A percentile compares a stretch with the other conserved stretches of the same genome.
These are phyloP conservation scores for Tetrahymena malaccensis DNA, from an alignment of 73 alveolate species.

Conservation along the genomic window DNA sequence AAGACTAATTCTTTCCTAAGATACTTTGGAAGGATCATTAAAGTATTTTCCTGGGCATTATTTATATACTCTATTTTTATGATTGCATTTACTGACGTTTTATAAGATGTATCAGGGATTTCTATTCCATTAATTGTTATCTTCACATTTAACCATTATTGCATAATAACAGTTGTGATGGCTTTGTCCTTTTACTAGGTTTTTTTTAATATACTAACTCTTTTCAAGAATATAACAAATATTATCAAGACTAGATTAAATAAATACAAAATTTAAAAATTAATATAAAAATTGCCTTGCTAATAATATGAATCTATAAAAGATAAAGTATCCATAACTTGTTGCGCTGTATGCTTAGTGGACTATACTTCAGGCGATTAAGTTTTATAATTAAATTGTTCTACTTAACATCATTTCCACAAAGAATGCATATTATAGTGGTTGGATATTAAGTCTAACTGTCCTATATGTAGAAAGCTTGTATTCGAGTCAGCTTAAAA, in stretches of 20 bases:
- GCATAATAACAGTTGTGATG: neutral
- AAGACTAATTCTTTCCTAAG: neutral
- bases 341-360: neutral
- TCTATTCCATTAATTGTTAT: neutral
- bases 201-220: neutral
- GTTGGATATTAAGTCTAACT: neutral
- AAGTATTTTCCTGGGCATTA: neutral
- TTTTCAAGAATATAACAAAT: neutral
- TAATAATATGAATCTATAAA: neutral
- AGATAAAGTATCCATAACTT: neutral
- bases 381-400: neutral
- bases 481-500: neutral
- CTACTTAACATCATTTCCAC: neutral
- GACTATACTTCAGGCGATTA: neutral
- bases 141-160: neutral
- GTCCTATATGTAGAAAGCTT: neutral
- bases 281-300: neutral
- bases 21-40: neutral
- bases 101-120: neutral
- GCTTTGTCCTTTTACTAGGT: neutral
- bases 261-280: neutral
- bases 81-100: neutral
- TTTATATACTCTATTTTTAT: neutral
- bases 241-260: neutral
- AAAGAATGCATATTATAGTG: neutral